phyloP scores from a whole-genome alignment of 2,329 filamentous ascomycete genomes.

The Diaporthe humulicola region DNA sequence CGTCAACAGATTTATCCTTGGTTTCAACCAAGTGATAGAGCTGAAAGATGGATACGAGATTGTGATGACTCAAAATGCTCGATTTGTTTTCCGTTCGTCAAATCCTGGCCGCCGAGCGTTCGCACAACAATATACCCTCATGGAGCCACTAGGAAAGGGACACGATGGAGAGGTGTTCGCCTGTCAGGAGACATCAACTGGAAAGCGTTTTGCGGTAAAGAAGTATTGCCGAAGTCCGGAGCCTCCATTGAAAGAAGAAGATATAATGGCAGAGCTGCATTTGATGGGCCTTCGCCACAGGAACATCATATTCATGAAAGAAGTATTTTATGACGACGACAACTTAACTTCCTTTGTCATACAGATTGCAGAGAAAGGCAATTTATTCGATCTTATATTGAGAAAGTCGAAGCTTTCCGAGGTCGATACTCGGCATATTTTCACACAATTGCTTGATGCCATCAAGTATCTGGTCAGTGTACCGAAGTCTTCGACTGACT shows the following conservation, averaged over 20 bases:
- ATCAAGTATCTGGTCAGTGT: constrained; percentile 1
- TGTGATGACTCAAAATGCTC: constrained; percentile 83
- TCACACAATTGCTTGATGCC: background rate
- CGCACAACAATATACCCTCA: constrained; percentile 84
- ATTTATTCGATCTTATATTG: background rate
- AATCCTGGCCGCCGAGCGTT: constrained; percentile 79
- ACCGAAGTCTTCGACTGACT: background rate
- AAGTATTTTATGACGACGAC: constrained; percentile 91
- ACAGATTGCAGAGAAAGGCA: background rate
- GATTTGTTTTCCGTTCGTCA: constrained; percentile 93
- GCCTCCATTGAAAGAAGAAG: no score
- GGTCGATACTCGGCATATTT: background rate
- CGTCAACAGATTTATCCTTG: constrained; percentile 90
- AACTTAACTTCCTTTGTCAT: constrained; percentile 82
- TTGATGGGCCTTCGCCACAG: constrained; percentile 98
- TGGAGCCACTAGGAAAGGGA: constrained; percentile 90
- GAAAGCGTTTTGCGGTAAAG: constrained; percentile 90
- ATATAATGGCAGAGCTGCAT: constrained; percentile 96
- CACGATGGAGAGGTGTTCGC: constrained; percentile 98
- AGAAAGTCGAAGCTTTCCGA: background rate
- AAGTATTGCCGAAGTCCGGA: no score
- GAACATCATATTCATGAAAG: constrained; percentile 91
- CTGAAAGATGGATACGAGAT: constrained; percentile 92
- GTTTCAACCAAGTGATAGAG: constrained; percentile 90
- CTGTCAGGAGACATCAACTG: constrained; percentile 86